Percentiles rank a stretch among this genome's conserved stretches.
phyloP scores from a whole-genome alignment of 306 rosid genomes.

The Begonia fuchsioides region DNA sequence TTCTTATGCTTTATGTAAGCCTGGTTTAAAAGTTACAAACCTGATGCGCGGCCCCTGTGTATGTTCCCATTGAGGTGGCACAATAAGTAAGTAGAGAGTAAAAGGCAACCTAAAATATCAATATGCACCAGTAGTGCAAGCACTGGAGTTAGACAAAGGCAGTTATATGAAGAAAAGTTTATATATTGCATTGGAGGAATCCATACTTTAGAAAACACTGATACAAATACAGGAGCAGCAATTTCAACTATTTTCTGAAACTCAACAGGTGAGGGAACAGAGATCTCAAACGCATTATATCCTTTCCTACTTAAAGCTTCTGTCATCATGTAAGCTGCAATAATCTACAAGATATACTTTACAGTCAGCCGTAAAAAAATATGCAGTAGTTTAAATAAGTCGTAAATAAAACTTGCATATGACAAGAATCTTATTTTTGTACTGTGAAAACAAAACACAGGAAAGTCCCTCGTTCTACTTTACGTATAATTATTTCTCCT shows the following conservation, averaged over 20 bases:
- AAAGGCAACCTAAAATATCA: slow-evolving; percentile 52
- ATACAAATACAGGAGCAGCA: slow-evolving; percentile 63
- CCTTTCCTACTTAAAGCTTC: slow-evolving; percentile 50
- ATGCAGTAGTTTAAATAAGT: no score
- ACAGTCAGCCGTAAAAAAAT: slow-evolving; percentile 1
- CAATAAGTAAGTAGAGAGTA: slow-evolving; percentile 54
- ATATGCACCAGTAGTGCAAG: slow-evolving; percentile 1
- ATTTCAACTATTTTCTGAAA: slow-evolving; percentile 29
- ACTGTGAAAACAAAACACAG: background rate
- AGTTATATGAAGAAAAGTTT: background rate
- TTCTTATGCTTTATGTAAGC: background rate
- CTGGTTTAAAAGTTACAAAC: slow-evolving; percentile 12
- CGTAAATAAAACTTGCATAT: no score
- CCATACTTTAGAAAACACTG: slow-evolving; percentile 60
- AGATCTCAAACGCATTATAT: slow-evolving; percentile 43
- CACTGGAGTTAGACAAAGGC: background rate
- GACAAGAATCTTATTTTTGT: no score
- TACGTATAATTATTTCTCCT: no score
- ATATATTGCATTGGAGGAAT: background rate
- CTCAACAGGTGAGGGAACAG: slow-evolving; percentile 53
- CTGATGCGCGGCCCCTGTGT: slow-evolving; percentile 79
- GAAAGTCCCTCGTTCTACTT: background rate
- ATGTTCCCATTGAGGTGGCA: slow-evolving; percentile 69
- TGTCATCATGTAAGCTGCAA: slow-evolving; percentile 73
- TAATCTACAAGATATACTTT: slow-evolving; percentile 30